These are phyloP conservation scores for Oryza coarctata DNA, from an alignment of 176 grass and related monocot species.

Conservation along the genomic window DNA sequence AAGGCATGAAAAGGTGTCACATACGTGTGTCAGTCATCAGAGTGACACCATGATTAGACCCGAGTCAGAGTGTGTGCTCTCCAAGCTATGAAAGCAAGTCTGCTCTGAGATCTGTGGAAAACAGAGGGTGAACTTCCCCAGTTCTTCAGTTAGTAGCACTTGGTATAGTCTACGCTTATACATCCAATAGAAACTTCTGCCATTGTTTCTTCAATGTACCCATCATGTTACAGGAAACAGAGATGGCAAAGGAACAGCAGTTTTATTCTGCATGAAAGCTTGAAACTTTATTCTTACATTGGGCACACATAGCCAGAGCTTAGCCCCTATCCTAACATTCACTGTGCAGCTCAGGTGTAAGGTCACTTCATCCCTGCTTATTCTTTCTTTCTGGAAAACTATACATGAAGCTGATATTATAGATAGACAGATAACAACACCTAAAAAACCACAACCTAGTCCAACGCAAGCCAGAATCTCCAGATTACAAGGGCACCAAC, in stretches of 20 bases:
- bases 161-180: neutral
- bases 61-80: neutral
- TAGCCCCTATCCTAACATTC: neutral
- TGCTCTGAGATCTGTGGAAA: slow-evolving; percentile 1
- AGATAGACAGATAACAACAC: neutral
- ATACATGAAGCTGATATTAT: slow-evolving; percentile 7
- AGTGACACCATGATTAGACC: neutral
- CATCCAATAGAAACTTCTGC: neutral
- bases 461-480: slow-evolving; percentile 2
- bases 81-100: neutral
- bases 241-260: neutral
- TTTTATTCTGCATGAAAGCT: slow-evolving; percentile 7
- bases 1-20: slow-evolving; percentile 1
- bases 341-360: neutral
- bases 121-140: slow-evolving; percentile 16
- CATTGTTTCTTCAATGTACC: neutral
- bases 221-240: neutral
- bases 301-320: neutral
- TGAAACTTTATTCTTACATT: neutral
- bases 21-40: neutral
- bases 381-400: slow-evolving; percentile 23
- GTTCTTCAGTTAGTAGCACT: neutral
- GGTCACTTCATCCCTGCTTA: neutral
- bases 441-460: slow-evolving; percentile 5
- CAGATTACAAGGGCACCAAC: neutral